Percentiles rank a stretch among this genome's conserved stretches.
Evolutionary conservation across 2,329 filamentous ascomycete genomes (phyloP).

Genomic region (Penicillium sclerotigenum): DNA sequence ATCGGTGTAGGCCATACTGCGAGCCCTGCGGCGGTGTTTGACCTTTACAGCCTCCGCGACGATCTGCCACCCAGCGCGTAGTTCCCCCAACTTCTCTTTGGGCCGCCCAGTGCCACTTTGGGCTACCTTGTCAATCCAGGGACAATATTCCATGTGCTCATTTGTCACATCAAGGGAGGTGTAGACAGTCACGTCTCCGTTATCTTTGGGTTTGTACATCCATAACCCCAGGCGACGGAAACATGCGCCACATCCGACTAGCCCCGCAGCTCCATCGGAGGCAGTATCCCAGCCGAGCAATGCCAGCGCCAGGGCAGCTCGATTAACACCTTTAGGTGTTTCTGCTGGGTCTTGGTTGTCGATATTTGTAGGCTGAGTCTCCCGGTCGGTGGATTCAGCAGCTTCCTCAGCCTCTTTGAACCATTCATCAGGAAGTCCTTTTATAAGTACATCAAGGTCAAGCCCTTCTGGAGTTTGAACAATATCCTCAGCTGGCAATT

Average conservation of each 20-base stretch:
- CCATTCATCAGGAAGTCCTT: constrained; percentile 29
- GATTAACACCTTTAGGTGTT: constrained; percentile 46
- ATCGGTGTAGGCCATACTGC: constrained; percentile 26
- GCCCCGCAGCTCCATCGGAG: constrained; percentile 49
- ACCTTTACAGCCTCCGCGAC: constrained; percentile 44
- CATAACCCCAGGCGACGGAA: constrained; percentile 85
- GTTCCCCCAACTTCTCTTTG: constrained; percentile 30
- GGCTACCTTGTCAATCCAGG: constrained; percentile 66
- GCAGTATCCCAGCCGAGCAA: constrained; percentile 71
- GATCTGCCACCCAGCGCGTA: constrained; percentile 47
- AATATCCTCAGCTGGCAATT: constrained; percentile 32
- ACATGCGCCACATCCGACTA: constrained; percentile 79
- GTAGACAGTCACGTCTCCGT: constrained; percentile 41
- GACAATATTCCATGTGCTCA: constrained; percentile 80
- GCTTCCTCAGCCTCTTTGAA: constrained; percentile 13
- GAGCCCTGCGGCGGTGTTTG: constrained; percentile 34
- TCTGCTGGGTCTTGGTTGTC: constrained; percentile 3
- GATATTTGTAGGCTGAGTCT: neutral
- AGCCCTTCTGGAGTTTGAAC: constrained; percentile 34
- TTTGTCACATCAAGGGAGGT: constrained; percentile 62
- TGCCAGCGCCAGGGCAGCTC: constrained; percentile 65
- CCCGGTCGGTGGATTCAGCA: neutral
- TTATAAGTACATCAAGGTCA: constrained; percentile 31
- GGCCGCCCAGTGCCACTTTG: constrained; percentile 52
- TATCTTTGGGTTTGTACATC: constrained; percentile 80